Base-by-base conservation (phyloP, 163 green algal genomes). In the Coccomyxa subellipsoidea region DNA sequence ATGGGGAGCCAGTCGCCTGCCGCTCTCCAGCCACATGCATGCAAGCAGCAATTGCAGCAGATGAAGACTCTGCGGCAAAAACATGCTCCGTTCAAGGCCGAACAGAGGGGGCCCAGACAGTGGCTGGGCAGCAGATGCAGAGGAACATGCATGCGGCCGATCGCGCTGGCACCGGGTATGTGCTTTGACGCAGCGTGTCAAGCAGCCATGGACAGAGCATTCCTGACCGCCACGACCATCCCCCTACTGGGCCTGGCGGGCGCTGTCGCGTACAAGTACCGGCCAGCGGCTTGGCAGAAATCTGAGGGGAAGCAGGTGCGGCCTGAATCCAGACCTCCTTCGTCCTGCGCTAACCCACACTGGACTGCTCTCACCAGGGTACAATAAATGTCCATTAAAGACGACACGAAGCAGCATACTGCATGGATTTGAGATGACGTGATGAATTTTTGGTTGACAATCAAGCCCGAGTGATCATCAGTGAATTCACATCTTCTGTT, bases 121-220 rank as follows among this genome's bases (percentile, higher is more conserved):
- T 27, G 23, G 15, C 21, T 8, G 47, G 23, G 47, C 23, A 12
- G 23, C 47, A 59, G 47, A 8, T 18, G 47, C 47, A 59, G 47
- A 59, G 47, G 47, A 18, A 18, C 47, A 8, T 59, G 21, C 47
- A 59, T 59, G 47, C 15, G 15, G 15, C 47, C 47, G 23, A n/a
- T 34, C 4, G 66, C 66, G 4, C 29, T 34, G 15, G 66, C 66
- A 35, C 66, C 66, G 32, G 66, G 66, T 12, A 73, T 73, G 66
- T 73, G 66, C 7, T 73, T 73, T 73, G 66, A 73, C 27, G 66
- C 66, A 0, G 66, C 66, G 32, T 73, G 66, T 73, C 66, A 73
- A 23, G 66, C 66, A 34, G 66, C 66, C 66, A 73, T 73, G 66
- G 66, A 73, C 66, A 73, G n/a, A 73, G 66, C 66, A 34, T 73